phyloP scores from a whole-genome alignment of 1,284 basidiomycete species.

The Cutaneotrichosporon cutaneum region DNA sequence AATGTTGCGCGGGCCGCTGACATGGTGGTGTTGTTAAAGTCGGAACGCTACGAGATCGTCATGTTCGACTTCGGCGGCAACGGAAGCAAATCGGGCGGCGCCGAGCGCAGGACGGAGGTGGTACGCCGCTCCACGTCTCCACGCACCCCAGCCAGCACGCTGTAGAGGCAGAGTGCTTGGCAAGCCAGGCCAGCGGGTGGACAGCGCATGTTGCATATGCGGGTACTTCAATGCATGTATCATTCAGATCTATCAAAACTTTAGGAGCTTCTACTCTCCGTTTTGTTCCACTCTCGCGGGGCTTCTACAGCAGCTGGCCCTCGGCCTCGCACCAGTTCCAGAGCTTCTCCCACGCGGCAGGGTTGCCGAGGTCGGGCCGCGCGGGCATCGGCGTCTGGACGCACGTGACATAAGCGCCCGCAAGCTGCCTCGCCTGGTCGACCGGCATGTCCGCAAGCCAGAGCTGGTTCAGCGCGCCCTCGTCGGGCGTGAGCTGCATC shows the following conservation, averaged over 20 bases:
- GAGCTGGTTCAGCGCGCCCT: slow-evolving; percentile 50
- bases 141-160: too few relatives aligned
- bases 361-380: slow-evolving; percentile 31
- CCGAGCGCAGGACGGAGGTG: too few relatives aligned
- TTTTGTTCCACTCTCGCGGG: too few relatives aligned
- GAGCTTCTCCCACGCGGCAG: slow-evolving; percentile 28
- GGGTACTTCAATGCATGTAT: too few relatives aligned
- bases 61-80: background rate
- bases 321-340: slow-evolving; percentile 50
- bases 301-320: slow-evolving; percentile 17
- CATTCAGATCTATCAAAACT: too few relatives aligned
- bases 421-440: slow-evolving; percentile 34
- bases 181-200: too few relatives aligned
- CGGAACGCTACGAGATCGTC: background rate
- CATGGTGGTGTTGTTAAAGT: background rate
- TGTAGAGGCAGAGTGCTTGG: too few relatives aligned
- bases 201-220: too few relatives aligned
- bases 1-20: slow-evolving; percentile 30
- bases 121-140: too few relatives aligned
- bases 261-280: too few relatives aligned
- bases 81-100: background rate
- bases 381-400: slow-evolving; percentile 23
- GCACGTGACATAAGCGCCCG: slow-evolving; percentile 46
- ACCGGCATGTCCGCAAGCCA: slow-evolving; percentile 58
- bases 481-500: slow-evolving; percentile 34